phyloP scores from a whole-genome alignment of 164 flowering plant species.

The Liriodendron chinense region DNA sequence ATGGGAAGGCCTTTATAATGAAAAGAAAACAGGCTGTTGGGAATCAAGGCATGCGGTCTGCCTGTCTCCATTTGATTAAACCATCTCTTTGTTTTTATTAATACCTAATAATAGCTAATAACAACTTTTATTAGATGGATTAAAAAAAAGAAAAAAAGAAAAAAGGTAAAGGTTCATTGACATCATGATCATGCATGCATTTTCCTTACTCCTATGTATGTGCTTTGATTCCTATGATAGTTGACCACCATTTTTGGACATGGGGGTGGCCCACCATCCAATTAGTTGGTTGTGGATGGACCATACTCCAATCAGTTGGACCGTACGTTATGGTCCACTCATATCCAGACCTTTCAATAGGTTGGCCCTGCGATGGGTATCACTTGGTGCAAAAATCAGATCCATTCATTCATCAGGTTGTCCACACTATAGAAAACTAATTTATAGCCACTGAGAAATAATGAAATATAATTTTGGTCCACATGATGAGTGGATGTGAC shows the following conservation, averaged over 20 bases:
- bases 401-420: no score
- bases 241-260: neutral
- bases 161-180: neutral
- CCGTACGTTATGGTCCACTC: no score
- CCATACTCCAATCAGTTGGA: no score
- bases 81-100: neutral
- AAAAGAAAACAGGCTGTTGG: conserved; percentile 14
- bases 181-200: neutral
- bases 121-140: neutral
- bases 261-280: neutral
- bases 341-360: no score
- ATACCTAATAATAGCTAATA: neutral
- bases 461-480: no score
- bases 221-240: neutral
- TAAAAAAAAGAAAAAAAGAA: neutral
- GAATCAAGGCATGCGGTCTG: conserved; percentile 18
- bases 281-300: neutral
- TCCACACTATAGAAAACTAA: no score
- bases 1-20: neutral
- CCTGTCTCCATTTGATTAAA: conserved; percentile 9
- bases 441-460: no score
- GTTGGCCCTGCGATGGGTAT: no score
- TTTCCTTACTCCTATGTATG: no score
- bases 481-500: no score
- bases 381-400: no score